Evolutionary conservation across 2,329 filamentous ascomycete genomes (phyloP).

Genomic region (Arachnomyces sp.): DNA sequence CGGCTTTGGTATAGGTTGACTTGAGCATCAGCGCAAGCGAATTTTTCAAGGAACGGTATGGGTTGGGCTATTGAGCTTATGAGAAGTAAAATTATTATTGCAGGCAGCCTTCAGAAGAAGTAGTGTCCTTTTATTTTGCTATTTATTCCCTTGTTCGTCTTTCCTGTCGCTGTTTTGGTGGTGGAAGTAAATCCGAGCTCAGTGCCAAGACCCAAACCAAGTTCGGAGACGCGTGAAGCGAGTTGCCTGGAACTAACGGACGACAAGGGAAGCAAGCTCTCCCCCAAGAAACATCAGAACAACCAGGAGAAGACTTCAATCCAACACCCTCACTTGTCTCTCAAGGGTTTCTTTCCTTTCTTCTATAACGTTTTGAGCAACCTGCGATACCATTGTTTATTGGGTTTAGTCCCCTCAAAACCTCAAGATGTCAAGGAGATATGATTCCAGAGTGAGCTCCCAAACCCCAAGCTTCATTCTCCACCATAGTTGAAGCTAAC

Average conservation of each 20-base stretch:
- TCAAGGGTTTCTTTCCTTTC: too few relatives aligned
- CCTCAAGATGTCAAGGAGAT: slow-evolving; percentile 80
- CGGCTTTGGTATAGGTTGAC: slow-evolving; percentile 57
- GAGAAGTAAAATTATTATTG: too few relatives aligned
- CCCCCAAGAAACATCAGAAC: background rate
- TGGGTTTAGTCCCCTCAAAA: slow-evolving; percentile 1
- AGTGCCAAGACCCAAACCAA: background rate
- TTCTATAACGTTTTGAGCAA: too few relatives aligned
- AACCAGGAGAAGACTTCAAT: background rate
- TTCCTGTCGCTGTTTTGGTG: background rate
- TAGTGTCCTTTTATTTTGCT: too few relatives aligned
- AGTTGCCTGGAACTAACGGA: slow-evolving; percentile 14
- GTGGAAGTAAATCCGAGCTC: background rate
- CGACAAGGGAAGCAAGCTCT: slow-evolving; percentile 1
- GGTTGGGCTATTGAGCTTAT: background rate
- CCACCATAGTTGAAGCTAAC: slow-evolving; percentile 3
- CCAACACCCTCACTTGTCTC: background rate
- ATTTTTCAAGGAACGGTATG: background rate
- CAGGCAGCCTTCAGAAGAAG: too few relatives aligned
- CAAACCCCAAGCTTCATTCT: slow-evolving; percentile 11
- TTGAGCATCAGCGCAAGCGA: slow-evolving; percentile 53
- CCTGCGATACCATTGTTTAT: background rate
- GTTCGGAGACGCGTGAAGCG: slow-evolving; percentile 12
- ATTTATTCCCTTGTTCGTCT: background rate
- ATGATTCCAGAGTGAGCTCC: slow-evolving; percentile 81